A percentile compares a stretch with the other conserved stretches of the same genome.
Conservation (phyloP, 2,329 filamentous ascomycete species). For the Fusarium albosuccineum region DNA sequence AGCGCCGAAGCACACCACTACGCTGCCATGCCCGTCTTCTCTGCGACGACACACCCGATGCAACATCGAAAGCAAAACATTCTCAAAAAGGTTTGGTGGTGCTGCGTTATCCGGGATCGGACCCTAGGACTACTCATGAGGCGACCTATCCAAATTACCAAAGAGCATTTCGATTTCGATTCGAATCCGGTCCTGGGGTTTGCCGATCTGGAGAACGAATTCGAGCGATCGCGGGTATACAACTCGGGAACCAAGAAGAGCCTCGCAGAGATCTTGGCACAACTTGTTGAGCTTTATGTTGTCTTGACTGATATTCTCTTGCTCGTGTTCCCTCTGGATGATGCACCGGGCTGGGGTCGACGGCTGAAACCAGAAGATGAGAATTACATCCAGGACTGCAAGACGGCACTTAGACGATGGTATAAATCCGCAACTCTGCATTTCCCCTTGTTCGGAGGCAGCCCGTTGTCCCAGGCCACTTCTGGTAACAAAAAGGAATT, state of each 20-base stretch:
- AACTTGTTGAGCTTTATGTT: constrained; percentile 60
- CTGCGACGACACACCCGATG: constrained; percentile 46
- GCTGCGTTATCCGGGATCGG: constrained; percentile 65
- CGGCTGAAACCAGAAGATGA: constrained; percentile 50
- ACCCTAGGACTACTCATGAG: constrained; percentile 63
- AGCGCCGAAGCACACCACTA: constrained; percentile 60
- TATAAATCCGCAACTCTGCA: constrained; percentile 54
- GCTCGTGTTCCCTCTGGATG: constrained; percentile 59
- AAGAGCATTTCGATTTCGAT: constrained; percentile 60
- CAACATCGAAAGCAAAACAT: constrained; percentile 55
- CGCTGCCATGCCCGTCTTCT: constrained; percentile 50
- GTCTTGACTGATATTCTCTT: constrained; percentile 61
- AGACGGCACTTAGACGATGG: constrained; percentile 55
- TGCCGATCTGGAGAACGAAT: constrained; percentile 61
- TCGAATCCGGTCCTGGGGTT: constrained; percentile 53
- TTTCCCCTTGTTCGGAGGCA: constrained; percentile 56
- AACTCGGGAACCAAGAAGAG: constrained; percentile 58
- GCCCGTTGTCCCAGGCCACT: constrained; percentile 42
- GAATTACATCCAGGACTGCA: constrained; percentile 52
- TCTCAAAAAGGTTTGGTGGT: constrained; percentile 68
- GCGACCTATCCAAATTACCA: constrained; percentile 64
- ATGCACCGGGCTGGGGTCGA: constrained; percentile 56
- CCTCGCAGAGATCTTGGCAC: constrained; percentile 60
- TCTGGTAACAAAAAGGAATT: constrained; percentile 46
- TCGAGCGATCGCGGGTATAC: constrained; percentile 60